Percentiles rank a stretch among this genome's conserved stretches.
These are phyloP conservation scores for Lithospermum erythrorhizon DNA, from an alignment of 257 asterid species.

Conservation along the genomic window DNA sequence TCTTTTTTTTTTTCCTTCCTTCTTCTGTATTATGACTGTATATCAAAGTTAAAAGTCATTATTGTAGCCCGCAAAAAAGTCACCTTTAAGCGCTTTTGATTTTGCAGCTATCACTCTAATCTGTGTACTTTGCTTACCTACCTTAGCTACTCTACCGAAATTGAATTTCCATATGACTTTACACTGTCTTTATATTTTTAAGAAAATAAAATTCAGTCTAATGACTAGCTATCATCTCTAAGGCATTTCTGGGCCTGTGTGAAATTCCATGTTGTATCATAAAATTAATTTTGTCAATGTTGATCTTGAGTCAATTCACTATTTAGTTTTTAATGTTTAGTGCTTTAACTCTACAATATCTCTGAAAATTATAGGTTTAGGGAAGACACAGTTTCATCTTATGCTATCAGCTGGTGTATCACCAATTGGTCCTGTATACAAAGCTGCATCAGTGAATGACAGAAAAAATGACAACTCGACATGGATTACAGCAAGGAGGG, in stretches of 20 bases:
- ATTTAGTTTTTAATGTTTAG: neutral
- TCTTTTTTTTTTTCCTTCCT: neutral
- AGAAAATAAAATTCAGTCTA: too few relatives aligned
- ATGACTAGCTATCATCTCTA: neutral
- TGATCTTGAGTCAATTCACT: neutral
- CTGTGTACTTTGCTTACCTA: neutral
- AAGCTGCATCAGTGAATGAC: slow-evolving; percentile 53
- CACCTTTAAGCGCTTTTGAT: neutral
- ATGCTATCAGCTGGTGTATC: slow-evolving; percentile 57
- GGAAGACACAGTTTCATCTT: slow-evolving; percentile 65
- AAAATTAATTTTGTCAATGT: too few relatives aligned
- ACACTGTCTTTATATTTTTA: too few relatives aligned
- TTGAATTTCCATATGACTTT: neutral
- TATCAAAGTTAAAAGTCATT: neutral
- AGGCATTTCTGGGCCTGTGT: neutral
- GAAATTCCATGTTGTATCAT: neutral
- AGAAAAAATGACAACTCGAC: slow-evolving; percentile 22
- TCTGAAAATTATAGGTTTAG: slow-evolving; percentile 35
- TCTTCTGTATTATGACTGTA: neutral
- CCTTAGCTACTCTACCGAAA: too few relatives aligned
- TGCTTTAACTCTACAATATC: neutral
- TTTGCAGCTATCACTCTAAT: neutral
- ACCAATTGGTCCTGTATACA: slow-evolving; percentile 60
- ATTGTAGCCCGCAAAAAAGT: too few relatives aligned
- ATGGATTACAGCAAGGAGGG: slow-evolving; percentile 60